Evolutionary conservation across 306 rosid genomes (phyloP), one percentile per base, ranked within the genome.

Genomic region (Vigna nakashimae): DNA sequence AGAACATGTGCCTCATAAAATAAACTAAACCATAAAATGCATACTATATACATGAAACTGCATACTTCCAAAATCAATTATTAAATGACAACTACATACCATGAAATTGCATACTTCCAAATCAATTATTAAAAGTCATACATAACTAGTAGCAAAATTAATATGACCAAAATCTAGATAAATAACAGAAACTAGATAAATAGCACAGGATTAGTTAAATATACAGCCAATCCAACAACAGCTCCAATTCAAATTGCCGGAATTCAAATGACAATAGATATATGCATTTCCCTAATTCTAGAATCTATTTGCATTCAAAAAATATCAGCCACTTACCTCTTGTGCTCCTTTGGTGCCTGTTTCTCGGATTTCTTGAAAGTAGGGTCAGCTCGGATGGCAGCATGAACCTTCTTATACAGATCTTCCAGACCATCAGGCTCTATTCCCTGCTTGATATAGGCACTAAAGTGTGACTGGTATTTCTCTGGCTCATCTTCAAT

Each of bases 401-500:
- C 95, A 79, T 94, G 97, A 55, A 92, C 97, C 75, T 86, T 92
- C 85, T 90, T 92, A 88, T 89, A 94, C 56, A 92, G 13, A 16
- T 40, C 92, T 65, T 89, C 97, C 1, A 92, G 18, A 16, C 85
- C 79, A 43, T 92, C 98, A 0, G 94, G 50, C 22, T 87, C 95
- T 4, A 88, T 57, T 34, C 91, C 93, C 11, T 15, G 79, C 85
- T 92, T 92, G 60, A 89, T 81, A 48, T 91, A 94, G 46, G 88
- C 91, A 15, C 92, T 88, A 28, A 92, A 94, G 55, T 92, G 97
- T 8, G 90, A 17, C 72, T 90, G 97, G 38, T 92, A 89, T 49
- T 94, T 94, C 76, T 94, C 97, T 0, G 98, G 97, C 55, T 92
- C 97, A 43, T 92, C 98, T 42, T 92, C 98, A 3, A 13, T 30